Percentiles rank a stretch among this genome's conserved stretches.
Conservation (phyloP, 2,329 filamentous ascomycete genomes). For the Colletotrichum echinochloae region DNA sequence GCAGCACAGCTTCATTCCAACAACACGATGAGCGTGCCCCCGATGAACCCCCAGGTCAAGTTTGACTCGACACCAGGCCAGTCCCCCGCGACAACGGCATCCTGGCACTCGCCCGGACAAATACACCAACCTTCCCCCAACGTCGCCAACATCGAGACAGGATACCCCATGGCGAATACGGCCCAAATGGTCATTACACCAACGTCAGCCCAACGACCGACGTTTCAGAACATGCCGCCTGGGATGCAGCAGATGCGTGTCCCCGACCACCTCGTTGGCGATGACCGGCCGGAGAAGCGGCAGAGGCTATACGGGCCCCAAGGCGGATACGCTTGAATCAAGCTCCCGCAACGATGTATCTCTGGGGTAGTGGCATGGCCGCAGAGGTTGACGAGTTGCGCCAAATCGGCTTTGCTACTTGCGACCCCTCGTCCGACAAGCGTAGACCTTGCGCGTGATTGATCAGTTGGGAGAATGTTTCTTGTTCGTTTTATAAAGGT, state of each 20-base stretch:
- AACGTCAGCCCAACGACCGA: constrained; percentile 45
- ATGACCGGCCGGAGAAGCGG: constrained; percentile 64
- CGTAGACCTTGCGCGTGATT: no score
- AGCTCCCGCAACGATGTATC: no score
- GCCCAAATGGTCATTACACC: constrained; percentile 53
- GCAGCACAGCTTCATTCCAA: constrained; percentile 50
- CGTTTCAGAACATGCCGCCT: constrained; percentile 56
- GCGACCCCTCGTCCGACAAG: not conserved
- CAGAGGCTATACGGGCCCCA: constrained; percentile 62
- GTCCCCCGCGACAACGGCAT: constrained; percentile 60
- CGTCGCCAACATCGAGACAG: constrained; percentile 55
- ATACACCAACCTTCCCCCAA: constrained; percentile 63
- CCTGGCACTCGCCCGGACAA: constrained; percentile 65
- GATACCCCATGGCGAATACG: constrained; percentile 61
- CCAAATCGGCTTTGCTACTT: not conserved
- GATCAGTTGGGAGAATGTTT: not conserved
- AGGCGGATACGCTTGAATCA: constrained; percentile 53
- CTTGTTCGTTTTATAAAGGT: not conserved
- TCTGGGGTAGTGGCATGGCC: not conserved
- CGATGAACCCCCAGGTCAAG: constrained; percentile 55
- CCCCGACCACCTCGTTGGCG: constrained; percentile 49
- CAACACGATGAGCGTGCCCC: constrained; percentile 47
- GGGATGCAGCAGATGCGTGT: constrained; percentile 48
- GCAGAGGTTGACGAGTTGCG: not conserved
- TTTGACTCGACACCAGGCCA: constrained; percentile 66